These are phyloP conservation scores for Penicillium macrosclerotiorum DNA, from an alignment of 495 filamentous ascomycete species.

Conservation along the genomic window DNA sequence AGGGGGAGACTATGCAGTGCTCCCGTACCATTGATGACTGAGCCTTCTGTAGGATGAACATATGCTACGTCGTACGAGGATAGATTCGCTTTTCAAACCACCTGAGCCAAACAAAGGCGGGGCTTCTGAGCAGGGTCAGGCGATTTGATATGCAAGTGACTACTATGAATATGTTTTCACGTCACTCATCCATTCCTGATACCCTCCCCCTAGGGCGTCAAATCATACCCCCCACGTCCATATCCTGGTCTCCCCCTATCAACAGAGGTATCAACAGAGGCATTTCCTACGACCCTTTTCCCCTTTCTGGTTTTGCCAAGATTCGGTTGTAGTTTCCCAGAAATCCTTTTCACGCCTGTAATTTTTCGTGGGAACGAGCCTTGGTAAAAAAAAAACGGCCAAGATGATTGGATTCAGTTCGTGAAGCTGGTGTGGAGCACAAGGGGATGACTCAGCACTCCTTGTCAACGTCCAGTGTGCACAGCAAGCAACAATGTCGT, in stretches of 20 bases:
- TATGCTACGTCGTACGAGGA: slow-evolving; percentile 1
- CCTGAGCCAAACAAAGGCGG: neutral
- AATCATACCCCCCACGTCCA: too few species aligned
- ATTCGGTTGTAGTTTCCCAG: neutral
- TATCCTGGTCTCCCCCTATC: neutral
- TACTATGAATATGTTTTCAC: too few species aligned
- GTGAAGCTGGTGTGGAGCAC: slow-evolving; percentile 22
- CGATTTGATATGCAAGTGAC: slow-evolving; percentile 8
- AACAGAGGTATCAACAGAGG: too few species aligned
- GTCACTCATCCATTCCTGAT: too few species aligned
- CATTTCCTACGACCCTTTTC: too few species aligned
- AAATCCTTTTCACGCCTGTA: neutral
- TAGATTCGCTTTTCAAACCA: neutral
- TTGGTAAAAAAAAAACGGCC: slow-evolving; percentile 9
- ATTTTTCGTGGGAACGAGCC: slow-evolving; percentile 4
- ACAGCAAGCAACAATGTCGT: neutral
- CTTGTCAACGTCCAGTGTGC: slow-evolving; percentile 8
- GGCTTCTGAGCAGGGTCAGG: slow-evolving; percentile 1
- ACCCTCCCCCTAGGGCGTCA: too few species aligned
- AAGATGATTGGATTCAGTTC: slow-evolving; percentile 1
- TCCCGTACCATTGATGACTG: too few species aligned
- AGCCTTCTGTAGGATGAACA: too few species aligned
- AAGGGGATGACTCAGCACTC: slow-evolving; percentile 14
- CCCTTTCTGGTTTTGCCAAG: neutral
- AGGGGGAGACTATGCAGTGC: neutral